Evolutionary conservation across 139 green algal species (phyloP).

Genomic region (Haematococcus lacustris): DNA sequence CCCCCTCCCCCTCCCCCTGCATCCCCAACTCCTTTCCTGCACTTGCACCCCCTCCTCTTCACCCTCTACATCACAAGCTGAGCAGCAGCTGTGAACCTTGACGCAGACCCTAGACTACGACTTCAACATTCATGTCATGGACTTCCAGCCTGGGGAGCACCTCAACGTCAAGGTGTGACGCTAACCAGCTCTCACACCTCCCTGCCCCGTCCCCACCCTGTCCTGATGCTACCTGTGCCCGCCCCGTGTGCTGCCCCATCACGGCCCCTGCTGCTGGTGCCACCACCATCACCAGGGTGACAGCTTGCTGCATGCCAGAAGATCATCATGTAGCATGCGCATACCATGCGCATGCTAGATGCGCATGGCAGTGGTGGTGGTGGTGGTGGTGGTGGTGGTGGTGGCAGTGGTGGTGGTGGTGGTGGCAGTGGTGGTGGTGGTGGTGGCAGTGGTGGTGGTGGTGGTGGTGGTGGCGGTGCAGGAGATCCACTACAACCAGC

Average conservation of each 20-base stretch:
- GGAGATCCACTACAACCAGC: conserved; percentile 97
- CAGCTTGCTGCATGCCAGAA: neutral
- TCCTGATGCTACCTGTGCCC: neutral
- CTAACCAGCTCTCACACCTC: neutral
- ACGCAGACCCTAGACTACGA: conserved; percentile 67
- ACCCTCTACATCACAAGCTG: too few relatives aligned
- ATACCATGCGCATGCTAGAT: too few relatives aligned
- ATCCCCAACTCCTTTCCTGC: neutral
- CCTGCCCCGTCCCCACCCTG: neutral
- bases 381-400: too few relatives aligned
- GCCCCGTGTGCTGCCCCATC: neutral
- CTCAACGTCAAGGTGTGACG: conserved; percentile 65
- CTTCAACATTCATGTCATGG: conserved; percentile 97
- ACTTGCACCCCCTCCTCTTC: too few relatives aligned
- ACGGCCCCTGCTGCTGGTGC: neutral
- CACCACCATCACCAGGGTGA: neutral
- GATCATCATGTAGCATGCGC: neutral
- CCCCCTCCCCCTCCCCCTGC: too few relatives aligned
- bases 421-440: too few relatives aligned
- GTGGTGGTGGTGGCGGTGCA: too few relatives aligned
- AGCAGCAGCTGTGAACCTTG: neutral
- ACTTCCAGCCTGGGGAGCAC: conserved; percentile 85
- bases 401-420: too few relatives aligned
- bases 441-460: too few relatives aligned
- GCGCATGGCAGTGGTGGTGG: too few relatives aligned